These are phyloP conservation scores for Saturnispora mendoncae DNA, from an alignment of 805 yeast genomes.

Conservation along the genomic window DNA sequence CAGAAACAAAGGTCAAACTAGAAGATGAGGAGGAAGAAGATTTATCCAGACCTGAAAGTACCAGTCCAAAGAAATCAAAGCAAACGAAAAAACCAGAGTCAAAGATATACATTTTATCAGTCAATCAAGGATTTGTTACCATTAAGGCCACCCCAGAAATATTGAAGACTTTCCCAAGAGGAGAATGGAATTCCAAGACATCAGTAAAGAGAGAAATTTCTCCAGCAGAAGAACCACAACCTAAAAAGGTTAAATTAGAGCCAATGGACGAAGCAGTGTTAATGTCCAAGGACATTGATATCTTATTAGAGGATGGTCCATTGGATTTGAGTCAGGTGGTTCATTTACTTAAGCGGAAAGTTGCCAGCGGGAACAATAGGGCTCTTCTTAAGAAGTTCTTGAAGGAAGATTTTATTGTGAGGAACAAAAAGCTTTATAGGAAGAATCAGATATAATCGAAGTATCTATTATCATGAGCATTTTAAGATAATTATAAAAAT, in stretches of 20 bases:
- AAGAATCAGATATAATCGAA: slow-evolving; percentile 7
- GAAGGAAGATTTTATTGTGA: slow-evolving; percentile 24
- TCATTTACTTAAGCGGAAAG: slow-evolving; percentile 49
- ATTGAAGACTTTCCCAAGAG: slow-evolving; percentile 59
- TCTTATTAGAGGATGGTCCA: slow-evolving; percentile 48
- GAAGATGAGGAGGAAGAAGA: slow-evolving; percentile 17
- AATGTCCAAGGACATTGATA: slow-evolving; percentile 64
- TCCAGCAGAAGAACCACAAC: slow-evolving; percentile 16
- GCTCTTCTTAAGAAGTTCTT: slow-evolving; percentile 40
- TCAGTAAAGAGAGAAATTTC: slow-evolving; percentile 25
- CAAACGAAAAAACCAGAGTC: slow-evolving; percentile 7
- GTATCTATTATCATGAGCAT: background rate
- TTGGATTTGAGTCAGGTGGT: slow-evolving; percentile 48
- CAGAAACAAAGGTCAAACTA: background rate
- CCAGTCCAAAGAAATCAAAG: slow-evolving; percentile 5
- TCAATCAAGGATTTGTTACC: slow-evolving; percentile 43
- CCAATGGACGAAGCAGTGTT: slow-evolving; percentile 9
- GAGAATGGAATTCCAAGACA: slow-evolving; percentile 74
- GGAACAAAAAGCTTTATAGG: slow-evolving; percentile 26
- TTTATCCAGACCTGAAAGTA: background rate
- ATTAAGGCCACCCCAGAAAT: slow-evolving; percentile 56
- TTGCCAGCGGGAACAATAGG: slow-evolving; percentile 53
- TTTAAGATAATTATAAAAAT: background rate
- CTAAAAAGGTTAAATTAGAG: slow-evolving; percentile 26
- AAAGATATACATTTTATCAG: slow-evolving; percentile 35